phyloP scores from a whole-genome alignment of 441 rosid species.

The Corymbia calophylla region DNA sequence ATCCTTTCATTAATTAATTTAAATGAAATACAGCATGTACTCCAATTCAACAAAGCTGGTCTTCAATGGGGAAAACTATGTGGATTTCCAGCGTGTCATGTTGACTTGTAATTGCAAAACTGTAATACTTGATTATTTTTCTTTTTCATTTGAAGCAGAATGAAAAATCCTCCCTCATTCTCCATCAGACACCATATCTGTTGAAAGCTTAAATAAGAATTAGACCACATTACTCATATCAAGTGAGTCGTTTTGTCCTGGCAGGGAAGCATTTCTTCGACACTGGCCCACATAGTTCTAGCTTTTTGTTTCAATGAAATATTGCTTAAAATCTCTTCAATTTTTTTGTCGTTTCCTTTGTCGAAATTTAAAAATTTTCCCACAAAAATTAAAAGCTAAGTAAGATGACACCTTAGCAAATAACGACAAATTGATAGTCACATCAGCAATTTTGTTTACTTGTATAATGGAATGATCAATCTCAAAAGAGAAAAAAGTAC shows the following conservation, averaged over 20 bases:
- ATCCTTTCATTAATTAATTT: background rate
- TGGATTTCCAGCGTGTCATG: too few relatives aligned
- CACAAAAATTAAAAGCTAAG: background rate
- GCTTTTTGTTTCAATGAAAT: background rate
- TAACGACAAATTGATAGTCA: background rate
- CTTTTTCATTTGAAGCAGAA: too few relatives aligned
- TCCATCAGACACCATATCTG: too few relatives aligned
- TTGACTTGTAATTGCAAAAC: too few relatives aligned
- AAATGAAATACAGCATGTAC: background rate
- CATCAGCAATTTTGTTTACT: too few relatives aligned
- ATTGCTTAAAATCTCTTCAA: background rate
- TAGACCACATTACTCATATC: background rate
- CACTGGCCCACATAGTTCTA: background rate
- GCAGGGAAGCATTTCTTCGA: background rate
- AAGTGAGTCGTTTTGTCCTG: background rate
- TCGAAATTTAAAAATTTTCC: background rate
- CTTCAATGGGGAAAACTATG: too few relatives aligned
- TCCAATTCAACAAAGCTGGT: background rate
- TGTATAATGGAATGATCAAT: too few relatives aligned
- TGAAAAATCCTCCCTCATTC: too few relatives aligned
- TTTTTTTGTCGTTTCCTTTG: background rate
- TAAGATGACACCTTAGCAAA: background rate
- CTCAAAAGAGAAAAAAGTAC: background rate
- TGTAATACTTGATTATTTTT: too few relatives aligned
- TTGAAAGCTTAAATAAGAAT: too few relatives aligned